Percentiles rank a stretch among this genome's conserved stretches.
These are phyloP conservation scores for Monilinia polystroma DNA, from an alignment of 2,329 filamentous ascomycete species.

Conservation along the genomic window DNA sequence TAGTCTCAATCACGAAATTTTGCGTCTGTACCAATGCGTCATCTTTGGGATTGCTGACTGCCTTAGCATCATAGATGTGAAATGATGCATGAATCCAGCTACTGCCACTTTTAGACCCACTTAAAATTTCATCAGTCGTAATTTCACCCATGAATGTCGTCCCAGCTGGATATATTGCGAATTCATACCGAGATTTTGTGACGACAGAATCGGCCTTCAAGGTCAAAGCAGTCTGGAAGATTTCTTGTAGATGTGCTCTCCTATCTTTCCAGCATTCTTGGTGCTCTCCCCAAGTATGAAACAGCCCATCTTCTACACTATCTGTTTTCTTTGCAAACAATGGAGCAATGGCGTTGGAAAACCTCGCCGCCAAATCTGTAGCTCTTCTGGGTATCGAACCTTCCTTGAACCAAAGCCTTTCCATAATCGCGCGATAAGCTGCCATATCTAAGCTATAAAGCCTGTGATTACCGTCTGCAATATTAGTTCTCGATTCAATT, in stretches of 20 bases:
- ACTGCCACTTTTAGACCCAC: neutral
- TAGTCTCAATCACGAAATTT: neutral
- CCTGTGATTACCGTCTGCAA: constrained; percentile 20
- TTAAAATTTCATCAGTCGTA: neutral
- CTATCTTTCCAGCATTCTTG: constrained; percentile 20
- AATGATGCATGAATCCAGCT: constrained; percentile 22
- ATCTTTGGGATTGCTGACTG: neutral
- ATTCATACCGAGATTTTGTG: constrained; percentile 24
- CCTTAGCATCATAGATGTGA: constrained; percentile 6
- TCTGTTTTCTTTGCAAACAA: constrained; percentile 18
- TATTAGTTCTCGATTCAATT: neutral
- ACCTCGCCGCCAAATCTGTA: neutral
- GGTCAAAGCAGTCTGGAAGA: constrained; percentile 27
- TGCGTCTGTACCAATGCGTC: neutral
- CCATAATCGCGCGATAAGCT: constrained; percentile 22
- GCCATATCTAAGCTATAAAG: constrained; percentile 25
- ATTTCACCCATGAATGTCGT: neutral
- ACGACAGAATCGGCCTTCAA: constrained; percentile 25
- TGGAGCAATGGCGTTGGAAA: constrained; percentile 22
- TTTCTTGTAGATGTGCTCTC: constrained; percentile 22
- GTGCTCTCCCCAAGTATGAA: constrained; percentile 24
- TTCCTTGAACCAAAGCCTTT: constrained; percentile 18
- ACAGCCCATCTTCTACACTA: neutral
- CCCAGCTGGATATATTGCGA: constrained; percentile 22
- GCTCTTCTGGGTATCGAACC: constrained; percentile 20